phyloP scores from a whole-genome alignment of 225 moss, liverwort and hornwort genomes.

The Pleurozium schreberi region DNA sequence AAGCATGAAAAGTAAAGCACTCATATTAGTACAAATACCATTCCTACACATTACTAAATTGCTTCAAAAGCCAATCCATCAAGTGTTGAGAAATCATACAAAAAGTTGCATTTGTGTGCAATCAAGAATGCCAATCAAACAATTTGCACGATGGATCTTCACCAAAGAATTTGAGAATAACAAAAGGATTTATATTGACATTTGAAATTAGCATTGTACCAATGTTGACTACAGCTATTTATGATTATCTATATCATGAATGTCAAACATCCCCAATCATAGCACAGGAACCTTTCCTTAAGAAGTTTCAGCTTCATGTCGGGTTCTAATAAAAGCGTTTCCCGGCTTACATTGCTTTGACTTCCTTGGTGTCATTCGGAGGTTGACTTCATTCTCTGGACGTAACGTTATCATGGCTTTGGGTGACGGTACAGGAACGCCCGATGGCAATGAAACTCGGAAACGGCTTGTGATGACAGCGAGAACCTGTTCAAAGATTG shows the following conservation, averaged over 20 bases:
- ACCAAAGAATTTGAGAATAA: not conserved
- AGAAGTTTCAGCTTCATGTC: not conserved
- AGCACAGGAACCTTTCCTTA: not conserved
- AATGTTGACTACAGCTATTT: not conserved
- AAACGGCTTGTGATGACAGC: constrained; percentile 23
- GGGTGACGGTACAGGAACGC: constrained; percentile 25
- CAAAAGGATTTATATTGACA: not conserved
- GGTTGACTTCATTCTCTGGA: constrained; percentile 44
- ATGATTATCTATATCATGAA: not conserved
- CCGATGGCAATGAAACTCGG: constrained; percentile 23
- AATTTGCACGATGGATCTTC: not conserved
- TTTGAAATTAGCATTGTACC: not conserved
- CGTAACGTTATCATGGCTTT: constrained; percentile 62
- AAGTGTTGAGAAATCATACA: not conserved
- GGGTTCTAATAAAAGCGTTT: not conserved
- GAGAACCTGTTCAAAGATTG: constrained; percentile 9
- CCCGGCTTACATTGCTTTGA: not conserved
- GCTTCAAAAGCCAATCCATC: not conserved
- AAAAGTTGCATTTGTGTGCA: not conserved
- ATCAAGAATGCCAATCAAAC: not conserved
- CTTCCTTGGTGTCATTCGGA: constrained; percentile 11
- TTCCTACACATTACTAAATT: not conserved
- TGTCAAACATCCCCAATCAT: not conserved
- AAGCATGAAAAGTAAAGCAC: not conserved
- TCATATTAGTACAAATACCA: not conserved